Percentiles rank a stretch among this genome's conserved stretches.
phyloP scores from a whole-genome alignment of 306 rosid genomes.

The Vicia sativa region DNA sequence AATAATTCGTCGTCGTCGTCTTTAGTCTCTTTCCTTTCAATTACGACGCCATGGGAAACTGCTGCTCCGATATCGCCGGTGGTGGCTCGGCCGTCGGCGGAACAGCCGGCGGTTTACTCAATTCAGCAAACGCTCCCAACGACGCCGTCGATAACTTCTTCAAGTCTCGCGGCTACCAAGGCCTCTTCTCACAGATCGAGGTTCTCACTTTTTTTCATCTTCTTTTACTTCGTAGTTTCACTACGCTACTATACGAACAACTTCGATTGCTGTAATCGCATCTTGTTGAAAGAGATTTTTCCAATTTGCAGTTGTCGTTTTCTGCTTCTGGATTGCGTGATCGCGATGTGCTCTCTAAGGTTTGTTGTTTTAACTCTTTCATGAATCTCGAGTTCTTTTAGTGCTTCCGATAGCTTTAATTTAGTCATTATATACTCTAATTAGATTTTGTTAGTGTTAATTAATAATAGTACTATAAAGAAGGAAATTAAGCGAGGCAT shows the following conservation, averaged over 20 bases:
- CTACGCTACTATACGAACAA: neutral
- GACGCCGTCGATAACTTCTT: constrained; percentile 73
- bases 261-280: constrained; percentile 24
- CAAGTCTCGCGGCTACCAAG: constrained; percentile 76
- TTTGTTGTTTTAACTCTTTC: constrained; percentile 49
- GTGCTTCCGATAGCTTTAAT: neutral
- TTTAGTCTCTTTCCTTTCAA: constrained; percentile 3
- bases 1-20: neutral
- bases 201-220: constrained; percentile 52
- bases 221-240: constrained; percentile 12
- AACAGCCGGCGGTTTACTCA: constrained; percentile 42
- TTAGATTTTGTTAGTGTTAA: neutral
- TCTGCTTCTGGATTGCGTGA: constrained; percentile 80
- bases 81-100: constrained; percentile 76
- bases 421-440: neutral
- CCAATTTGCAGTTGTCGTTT: constrained; percentile 67
- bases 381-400: constrained; percentile 27
- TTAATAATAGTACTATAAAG: too few species aligned
- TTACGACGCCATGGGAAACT: constrained; percentile 71
- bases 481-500: too few species aligned
- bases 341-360: constrained; percentile 92
- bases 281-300: neutral
- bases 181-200: constrained; percentile 97
- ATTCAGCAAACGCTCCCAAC: constrained; percentile 52
- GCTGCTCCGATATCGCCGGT: constrained; percentile 80